Evolutionary conservation across 225 moss, liverwort and hornwort genomes (phyloP), one percentile per base, ranked within the genome.

Genomic region (Pseudoscleropodium purum): DNA sequence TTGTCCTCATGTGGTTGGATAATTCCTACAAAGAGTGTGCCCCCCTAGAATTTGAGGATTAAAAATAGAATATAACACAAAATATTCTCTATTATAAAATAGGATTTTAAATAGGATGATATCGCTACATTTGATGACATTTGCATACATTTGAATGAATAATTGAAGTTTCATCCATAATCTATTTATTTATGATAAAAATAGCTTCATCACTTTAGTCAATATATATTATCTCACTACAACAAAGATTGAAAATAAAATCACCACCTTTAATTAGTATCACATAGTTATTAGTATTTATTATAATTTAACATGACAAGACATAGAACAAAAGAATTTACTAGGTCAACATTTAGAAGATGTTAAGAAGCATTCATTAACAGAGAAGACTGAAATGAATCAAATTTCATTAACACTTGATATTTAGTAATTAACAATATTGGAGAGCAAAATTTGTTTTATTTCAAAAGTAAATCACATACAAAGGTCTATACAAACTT

Each of bases 1-100:
- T 27, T 73, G 5, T 43, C n/a, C 0, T 30, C 2, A 18, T 0
- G 0, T 0, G 10, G 2, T 74, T 45, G 3, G 26, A 30, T 47
- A 74, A 30, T 45, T 47, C 18, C 11, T 45, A 30, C 10, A 30
- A 47, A 73, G 27, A 27, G 0, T 43, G 13, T n/a, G 4, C 1
- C 4, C 4, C 13, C 5, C 4, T 10, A 13, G 1, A 39, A 39
- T 72, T n/a, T 15, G 9, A 26, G 1, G 72, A 7, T 4, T 8
- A 3, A 15, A 68, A 41, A 43, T 29, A 1, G 1, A 18, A 30
- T 29, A 10, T 29, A 10, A 30, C 10, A 30, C 0, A 30, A 30
- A 74, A 30, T 31, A 18, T 47, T 75, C 2, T 47, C 3, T 3
- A 29, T 0, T 74, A 10, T 74, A 17, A 6, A 17, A 18, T 74